phyloP scores from a whole-genome alignment of 176 grass and related monocot genomes.

The Oropetium thomaeum region DNA sequence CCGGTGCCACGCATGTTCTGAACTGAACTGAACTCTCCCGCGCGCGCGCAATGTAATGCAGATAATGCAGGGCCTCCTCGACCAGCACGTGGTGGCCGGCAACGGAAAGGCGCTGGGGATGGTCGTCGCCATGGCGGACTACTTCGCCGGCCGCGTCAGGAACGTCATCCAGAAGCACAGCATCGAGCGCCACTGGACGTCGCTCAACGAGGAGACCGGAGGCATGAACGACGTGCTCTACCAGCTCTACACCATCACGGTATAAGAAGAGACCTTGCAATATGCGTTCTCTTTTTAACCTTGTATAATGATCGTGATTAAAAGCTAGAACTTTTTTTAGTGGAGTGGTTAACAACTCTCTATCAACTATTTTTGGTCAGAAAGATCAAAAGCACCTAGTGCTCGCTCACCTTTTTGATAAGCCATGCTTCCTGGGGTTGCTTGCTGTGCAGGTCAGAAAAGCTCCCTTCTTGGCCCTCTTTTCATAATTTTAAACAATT shows the following conservation, averaged over 20 bases:
- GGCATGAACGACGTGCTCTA: conserved; percentile 99
- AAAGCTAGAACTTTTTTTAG: not conserved
- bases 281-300: too few species aligned
- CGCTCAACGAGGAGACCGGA: conserved; percentile 96
- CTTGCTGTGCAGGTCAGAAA: conserved; percentile 74
- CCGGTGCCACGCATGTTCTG: too few species aligned
- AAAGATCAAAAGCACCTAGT: conserved; percentile 75
- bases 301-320: not conserved
- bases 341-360: not conserved
- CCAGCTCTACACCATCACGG: conserved; percentile 79
- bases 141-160: conserved; percentile 70
- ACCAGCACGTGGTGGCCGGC: conserved; percentile 69
- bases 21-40: not conserved
- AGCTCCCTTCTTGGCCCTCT: not conserved
- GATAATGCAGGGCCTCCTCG: conserved; percentile 92
- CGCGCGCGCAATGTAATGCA: not conserved
- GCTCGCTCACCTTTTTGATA: conserved; percentile 89
- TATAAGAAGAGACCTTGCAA: too few species aligned
- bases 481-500: not conserved
- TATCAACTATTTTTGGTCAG: conserved; percentile 25
- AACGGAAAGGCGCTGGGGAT: conserved; percentile 61
- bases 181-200: conserved; percentile 82
- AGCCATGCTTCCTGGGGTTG: conserved; percentile 91
- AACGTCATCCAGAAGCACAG: conserved; percentile 64
- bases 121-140: conserved; percentile 78